phyloP scores from a whole-genome alignment of 1,139 yeast species.

The Yamadazyma diddensiae region DNA sequence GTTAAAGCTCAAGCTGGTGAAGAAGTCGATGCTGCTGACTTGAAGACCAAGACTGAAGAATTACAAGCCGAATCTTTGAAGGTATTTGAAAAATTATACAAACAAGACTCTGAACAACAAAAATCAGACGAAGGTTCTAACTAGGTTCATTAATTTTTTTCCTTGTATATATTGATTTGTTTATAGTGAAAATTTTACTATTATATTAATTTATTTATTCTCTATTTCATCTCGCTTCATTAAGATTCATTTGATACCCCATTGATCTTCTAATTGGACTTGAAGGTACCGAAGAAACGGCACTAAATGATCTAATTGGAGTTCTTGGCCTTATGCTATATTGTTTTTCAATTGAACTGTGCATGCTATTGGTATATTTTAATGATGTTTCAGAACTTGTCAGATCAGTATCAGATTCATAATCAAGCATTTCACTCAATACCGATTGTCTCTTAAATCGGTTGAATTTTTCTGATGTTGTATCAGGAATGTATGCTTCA shows the following conservation, averaged over 20 bases:
- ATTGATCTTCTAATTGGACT: conserved; percentile 20
- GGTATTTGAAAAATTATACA: conserved; percentile 94
- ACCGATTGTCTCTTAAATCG: conserved; percentile 37
- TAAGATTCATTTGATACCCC: conserved; percentile 16
- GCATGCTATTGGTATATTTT: not conserved
- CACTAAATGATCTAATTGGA: conserved; percentile 12
- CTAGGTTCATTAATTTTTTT: conserved; percentile 5
- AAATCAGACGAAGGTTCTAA: conserved; percentile 21
- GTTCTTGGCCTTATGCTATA: conserved; percentile 17
- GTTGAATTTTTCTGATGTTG: conserved; percentile 23
- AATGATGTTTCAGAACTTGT: conserved; percentile 6
- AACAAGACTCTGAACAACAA: conserved; percentile 44
- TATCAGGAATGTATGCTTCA: conserved; percentile 13
- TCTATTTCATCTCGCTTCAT: conserved; percentile 9
- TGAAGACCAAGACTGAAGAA: conserved; percentile 92
- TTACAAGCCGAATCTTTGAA: conserved; percentile 90
- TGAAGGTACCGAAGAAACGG: conserved; percentile 12
- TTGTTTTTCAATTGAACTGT: conserved; percentile 15
- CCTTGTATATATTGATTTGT: conserved; percentile 18
- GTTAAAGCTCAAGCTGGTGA: conserved; percentile 95
- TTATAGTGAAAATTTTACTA: conserved; percentile 9
- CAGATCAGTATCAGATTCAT: conserved; percentile 25
- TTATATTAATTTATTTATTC: not conserved
- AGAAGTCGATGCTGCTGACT: conserved; percentile 75
- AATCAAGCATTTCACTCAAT: conserved; percentile 48